Conservation (phyloP, 2,329 filamentous ascomycete genomes). For the Lojkania enalia region DNA sequence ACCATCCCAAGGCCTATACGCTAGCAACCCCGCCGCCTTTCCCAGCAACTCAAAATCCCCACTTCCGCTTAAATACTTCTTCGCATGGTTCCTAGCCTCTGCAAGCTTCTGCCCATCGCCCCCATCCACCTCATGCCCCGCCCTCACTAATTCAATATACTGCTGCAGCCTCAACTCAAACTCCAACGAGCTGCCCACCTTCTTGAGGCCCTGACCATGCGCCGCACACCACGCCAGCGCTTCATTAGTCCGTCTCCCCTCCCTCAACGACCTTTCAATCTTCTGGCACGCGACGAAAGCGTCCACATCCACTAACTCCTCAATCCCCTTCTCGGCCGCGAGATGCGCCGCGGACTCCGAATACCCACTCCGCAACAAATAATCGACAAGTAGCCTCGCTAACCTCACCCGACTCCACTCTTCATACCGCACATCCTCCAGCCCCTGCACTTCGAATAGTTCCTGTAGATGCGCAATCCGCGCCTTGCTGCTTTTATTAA, state of each 20-base stretch:
- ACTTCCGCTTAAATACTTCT: slow-evolving; percentile 76
- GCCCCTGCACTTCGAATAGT: slow-evolving; percentile 75
- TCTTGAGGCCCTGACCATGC: slow-evolving; percentile 89
- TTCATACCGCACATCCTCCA: slow-evolving; percentile 93
- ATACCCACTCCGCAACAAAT: slow-evolving; percentile 83
- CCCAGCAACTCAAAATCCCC: slow-evolving; percentile 69
- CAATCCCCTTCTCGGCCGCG: slow-evolving; percentile 73
- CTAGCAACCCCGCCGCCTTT: slow-evolving; percentile 77
- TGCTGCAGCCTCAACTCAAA: slow-evolving; percentile 93
- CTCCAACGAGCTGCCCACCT: slow-evolving; percentile 85
- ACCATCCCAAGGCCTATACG: slow-evolving; percentile 65
- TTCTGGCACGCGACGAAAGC: slow-evolving; percentile 82
- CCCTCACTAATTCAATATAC: slow-evolving; percentile 86
- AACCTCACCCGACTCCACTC: slow-evolving; percentile 81
- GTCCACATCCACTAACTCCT: slow-evolving; percentile 82
- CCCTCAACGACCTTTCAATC: slow-evolving; percentile 73
- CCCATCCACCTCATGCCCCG: slow-evolving; percentile 42
- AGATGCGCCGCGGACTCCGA: slow-evolving; percentile 74
- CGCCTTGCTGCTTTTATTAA: slow-evolving; percentile 75
- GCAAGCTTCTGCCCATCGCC: slow-evolving; percentile 58
- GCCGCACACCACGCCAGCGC: slow-evolving; percentile 89
- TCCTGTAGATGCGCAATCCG: slow-evolving; percentile 80
- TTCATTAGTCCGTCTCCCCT: slow-evolving; percentile 69
- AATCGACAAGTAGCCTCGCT: slow-evolving; percentile 87
- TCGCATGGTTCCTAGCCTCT: slow-evolving; percentile 81